These are phyloP conservation scores for Stemphylium beticola DNA, from an alignment of 2,329 filamentous ascomycete genomes.

Conservation along the genomic window DNA sequence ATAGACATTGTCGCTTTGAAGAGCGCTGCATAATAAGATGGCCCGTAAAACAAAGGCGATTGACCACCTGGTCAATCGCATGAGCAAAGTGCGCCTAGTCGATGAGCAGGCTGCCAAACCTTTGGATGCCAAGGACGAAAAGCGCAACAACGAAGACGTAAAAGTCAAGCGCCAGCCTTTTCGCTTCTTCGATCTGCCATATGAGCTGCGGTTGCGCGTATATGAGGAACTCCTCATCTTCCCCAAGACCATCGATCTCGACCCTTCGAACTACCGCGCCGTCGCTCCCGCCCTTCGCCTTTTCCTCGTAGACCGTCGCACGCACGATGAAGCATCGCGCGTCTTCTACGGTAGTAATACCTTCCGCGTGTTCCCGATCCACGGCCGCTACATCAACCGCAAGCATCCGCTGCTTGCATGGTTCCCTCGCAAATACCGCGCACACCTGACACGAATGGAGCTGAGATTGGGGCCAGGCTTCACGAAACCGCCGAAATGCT, in stretches of 20 bases:
- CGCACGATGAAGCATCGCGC: conserved; percentile 59
- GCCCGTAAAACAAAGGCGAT: conserved; percentile 34
- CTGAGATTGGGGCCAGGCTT: conserved; percentile 76
- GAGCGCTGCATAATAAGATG: conserved; percentile 17
- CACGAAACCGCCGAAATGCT: conserved; percentile 71
- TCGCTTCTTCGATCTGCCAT: conserved; percentile 60
- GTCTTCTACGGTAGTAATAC: conserved; percentile 60
- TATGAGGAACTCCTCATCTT: conserved; percentile 57
- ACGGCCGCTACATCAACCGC: conserved; percentile 70
- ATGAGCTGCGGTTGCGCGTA: conserved; percentile 60
- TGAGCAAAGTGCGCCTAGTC: conserved; percentile 32
- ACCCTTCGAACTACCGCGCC: conserved; percentile 68
- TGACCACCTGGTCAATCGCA: conserved; percentile 32
- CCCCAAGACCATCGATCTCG: conserved; percentile 68
- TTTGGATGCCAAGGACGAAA: neutral
- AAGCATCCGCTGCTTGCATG: conserved; percentile 74
- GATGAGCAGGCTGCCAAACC: conserved; percentile 11
- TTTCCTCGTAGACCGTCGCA: conserved; percentile 65
- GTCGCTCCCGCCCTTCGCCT: conserved; percentile 67
- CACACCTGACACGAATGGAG: conserved; percentile 68
- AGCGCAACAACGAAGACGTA: conserved; percentile 6
- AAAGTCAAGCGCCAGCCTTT: conserved; percentile 43
- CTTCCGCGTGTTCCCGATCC: conserved; percentile 61
- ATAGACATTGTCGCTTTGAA: conserved; percentile 36
- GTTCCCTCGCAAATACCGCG: conserved; percentile 66